Base-by-base conservation (phyloP, 2,329 filamentous ascomycete genomes). In the Trichoderma atroviride region DNA sequence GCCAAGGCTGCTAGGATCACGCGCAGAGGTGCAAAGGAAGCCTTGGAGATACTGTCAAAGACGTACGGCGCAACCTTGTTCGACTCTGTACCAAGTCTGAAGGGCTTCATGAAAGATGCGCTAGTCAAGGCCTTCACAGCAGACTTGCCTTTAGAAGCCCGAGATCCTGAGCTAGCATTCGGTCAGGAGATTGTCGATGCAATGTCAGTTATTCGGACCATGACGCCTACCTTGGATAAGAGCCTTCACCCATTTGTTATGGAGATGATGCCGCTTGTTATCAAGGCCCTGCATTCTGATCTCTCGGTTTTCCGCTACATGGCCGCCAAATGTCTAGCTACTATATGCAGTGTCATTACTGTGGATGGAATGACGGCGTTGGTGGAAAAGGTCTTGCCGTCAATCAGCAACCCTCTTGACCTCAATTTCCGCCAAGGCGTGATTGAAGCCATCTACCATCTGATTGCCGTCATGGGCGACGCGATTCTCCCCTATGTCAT, bases 391-490 rank as follows among this genome's bases (percentile, higher is more conserved):
- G 93, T 99, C 11, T 81, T 99, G 56, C 96, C 96, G 6, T 92
- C 92, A 2, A 97, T 98, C 79, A 96, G 86, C 82, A 97, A 97
- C 75, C 91, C 93, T 1, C 81, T 96, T 70, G 95, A 99, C 75
- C 86, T 97, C 35, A 91, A 93, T 76, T 92, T 91, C 81, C 91
- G 96, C 50, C 96, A 99, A 82, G 96, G 96, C 72, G 94, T 93
- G 6, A 96, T 97, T 69, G 96, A 99, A 81, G 93, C 90, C 74
- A 92, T 99, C 70, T 99, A 99, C 78, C 96, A 99, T 80, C 84
- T 99, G 70, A 99, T 99, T 72, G 93, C 96, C 70, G 94, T 97
- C 63, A 99, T 99, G 96, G 96, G 97, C 71, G 96, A 98, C 78
- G 88, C 89, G 47, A 99, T 99, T 69, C 82, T 99, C 35, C 96